Conservation (phyloP, 1,284 basidiomycete genomes). For the Cerrena zonata region DNA sequence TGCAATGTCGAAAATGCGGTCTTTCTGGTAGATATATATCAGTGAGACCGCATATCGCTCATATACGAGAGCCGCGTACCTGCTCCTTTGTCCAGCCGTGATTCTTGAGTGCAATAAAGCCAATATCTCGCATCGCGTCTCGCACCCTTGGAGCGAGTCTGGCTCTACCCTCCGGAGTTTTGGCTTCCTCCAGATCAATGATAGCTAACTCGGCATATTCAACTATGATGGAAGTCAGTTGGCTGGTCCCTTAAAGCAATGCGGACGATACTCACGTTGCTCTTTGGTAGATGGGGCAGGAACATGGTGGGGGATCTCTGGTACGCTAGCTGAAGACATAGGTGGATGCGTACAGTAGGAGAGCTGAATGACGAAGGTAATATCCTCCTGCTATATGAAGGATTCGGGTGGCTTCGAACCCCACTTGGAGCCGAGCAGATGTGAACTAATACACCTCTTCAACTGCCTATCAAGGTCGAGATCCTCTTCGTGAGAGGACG, state of each 20-base stretch:
- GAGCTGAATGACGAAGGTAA: no score
- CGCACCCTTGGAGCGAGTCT: conserved; percentile 38
- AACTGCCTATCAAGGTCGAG: no score
- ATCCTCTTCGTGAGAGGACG: no score
- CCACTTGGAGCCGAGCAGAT: no score
- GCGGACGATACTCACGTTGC: conserved; percentile 14
- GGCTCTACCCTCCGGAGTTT: conserved; percentile 41
- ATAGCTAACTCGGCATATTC: conserved; percentile 64
- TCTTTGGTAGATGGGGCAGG: conserved; percentile 21
- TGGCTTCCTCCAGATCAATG: conserved; percentile 56
- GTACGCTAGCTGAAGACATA: background rate
- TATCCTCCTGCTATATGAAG: no score
- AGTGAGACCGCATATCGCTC: background rate
- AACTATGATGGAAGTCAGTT: conserved; percentile 32
- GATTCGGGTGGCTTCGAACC: no score
- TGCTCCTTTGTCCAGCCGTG: conserved; percentile 48
- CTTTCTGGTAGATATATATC: conserved; percentile 24
- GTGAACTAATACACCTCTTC: no score
- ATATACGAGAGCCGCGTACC: conserved; percentile 23
- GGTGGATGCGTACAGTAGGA: background rate
- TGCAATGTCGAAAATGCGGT: conserved; percentile 56
- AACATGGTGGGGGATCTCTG: conserved; percentile 16
- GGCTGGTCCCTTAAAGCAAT: background rate
- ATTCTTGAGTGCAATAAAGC: conserved; percentile 61
- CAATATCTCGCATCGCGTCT: conserved; percentile 54